Conservation (phyloP, 169 alveolate genomes). For the Eimeria tenella region DNA sequence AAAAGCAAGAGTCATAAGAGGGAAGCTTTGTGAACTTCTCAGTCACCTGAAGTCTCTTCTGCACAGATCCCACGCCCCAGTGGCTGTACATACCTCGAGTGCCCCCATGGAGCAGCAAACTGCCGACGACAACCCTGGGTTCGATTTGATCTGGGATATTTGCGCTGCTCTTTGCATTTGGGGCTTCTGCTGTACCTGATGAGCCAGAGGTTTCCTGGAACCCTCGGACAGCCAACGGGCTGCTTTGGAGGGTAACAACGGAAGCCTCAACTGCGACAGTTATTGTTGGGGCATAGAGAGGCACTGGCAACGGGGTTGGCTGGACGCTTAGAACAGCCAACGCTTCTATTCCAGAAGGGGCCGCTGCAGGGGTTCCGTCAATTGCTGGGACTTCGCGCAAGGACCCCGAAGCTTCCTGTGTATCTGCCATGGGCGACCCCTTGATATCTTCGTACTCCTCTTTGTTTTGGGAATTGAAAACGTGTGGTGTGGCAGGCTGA, state of each 20-base stretch:
- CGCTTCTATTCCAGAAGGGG: slow-evolving; percentile 20
- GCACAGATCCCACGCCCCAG: neutral
- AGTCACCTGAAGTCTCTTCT: neutral
- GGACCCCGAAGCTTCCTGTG: neutral
- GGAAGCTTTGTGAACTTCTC: no score
- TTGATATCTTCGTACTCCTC: neutral
- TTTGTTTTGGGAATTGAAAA: neutral
- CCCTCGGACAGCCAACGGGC: neutral
- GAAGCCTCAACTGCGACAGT: slow-evolving; percentile 49
- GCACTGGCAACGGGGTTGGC: slow-evolving; percentile 61
- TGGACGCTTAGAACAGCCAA: slow-evolving; percentile 56
- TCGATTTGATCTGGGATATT: neutral
- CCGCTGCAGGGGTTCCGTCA: slow-evolving; percentile 10
- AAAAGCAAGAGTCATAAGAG: neutral
- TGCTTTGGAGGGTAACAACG: slow-evolving; percentile 7
- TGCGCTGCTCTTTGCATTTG: neutral
- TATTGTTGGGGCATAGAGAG: slow-evolving; percentile 53
- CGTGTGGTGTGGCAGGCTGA: slow-evolving; percentile 24
- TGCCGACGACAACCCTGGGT: slow-evolving; percentile 45
- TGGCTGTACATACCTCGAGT: slow-evolving; percentile 33
- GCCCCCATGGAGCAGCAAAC: slow-evolving; percentile 69
- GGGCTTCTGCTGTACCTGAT: neutral
- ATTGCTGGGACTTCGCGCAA: neutral
- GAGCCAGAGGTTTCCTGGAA: neutral
- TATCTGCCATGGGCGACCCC: neutral